Evolutionary conservation across 2,329 filamentous ascomycete species (phyloP).

Genomic region (Karstenula rhodostoma): DNA sequence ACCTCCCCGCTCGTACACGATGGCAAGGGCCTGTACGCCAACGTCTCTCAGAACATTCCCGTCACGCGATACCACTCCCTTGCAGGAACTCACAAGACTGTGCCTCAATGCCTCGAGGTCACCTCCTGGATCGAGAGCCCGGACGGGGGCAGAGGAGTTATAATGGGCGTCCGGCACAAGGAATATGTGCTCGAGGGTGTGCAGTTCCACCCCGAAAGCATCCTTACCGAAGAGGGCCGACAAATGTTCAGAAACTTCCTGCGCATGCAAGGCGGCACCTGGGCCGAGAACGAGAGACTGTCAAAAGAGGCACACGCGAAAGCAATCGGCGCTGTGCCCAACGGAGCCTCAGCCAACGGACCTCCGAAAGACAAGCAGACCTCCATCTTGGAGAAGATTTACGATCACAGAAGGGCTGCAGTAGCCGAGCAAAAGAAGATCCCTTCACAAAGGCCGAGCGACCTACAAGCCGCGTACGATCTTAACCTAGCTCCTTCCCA

Average conservation of each 20-base stretch:
- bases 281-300: conserved; percentile 77
- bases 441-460: conserved; percentile 81
- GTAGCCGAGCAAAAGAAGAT: conserved; percentile 84
- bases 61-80: conserved; percentile 97
- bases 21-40: conserved; percentile 86
- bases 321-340: conserved; percentile 42
- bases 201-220: conserved; percentile 98
- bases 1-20: conserved; percentile 92
- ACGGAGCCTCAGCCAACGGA: conserved; percentile 31
- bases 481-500: conserved; percentile 85
- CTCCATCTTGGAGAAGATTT: conserved; percentile 92
- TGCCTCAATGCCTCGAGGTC: conserved; percentile 86
- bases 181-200: conserved; percentile 92
- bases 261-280: conserved; percentile 85
- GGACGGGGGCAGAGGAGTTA: conserved; percentile 82
- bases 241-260: conserved; percentile 94
- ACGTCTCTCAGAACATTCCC: conserved; percentile 79
- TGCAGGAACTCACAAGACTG: conserved; percentile 85
- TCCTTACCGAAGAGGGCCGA: conserved; percentile 87
- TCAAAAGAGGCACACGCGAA: conserved; percentile 45
- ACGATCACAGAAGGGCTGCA: conserved; percentile 76
- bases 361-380: conserved; percentile 66
- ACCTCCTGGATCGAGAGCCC: conserved; percentile 86
- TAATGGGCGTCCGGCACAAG: conserved; percentile 97
- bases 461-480: conserved; percentile 87